Evolutionary conservation across 345 rosid genomes (phyloP).

Genomic region (Litchi chinensis): DNA sequence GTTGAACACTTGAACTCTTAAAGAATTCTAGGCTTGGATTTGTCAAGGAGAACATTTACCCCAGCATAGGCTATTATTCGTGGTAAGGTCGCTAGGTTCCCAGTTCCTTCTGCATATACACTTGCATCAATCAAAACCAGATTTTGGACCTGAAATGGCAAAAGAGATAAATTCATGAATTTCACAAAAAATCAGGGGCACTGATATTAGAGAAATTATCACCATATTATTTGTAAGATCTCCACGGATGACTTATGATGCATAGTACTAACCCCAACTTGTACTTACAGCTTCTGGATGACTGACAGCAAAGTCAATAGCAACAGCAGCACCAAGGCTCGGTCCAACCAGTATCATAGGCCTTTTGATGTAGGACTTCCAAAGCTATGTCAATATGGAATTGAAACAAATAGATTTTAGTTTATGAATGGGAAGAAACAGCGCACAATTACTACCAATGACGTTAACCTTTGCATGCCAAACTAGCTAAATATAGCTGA

Average conservation of each 20-base stretch:
- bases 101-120: conserved; percentile 91
- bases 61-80: conserved; percentile 82
- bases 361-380: conserved; percentile 77
- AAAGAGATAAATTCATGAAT: background rate
- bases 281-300: conserved; percentile 83
- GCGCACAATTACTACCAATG: background rate
- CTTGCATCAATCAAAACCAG: conserved; percentile 89
- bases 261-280: conserved; percentile 11
- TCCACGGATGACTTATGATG: background rate
- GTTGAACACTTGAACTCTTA: too few species aligned
- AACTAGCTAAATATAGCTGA: background rate
- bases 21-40: background rate
- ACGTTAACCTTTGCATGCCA: background rate
- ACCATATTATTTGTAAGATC: background rate
- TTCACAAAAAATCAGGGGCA: background rate
- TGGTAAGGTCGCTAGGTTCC: conserved; percentile 74
- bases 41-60: conserved; percentile 41
- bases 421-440: conserved; percentile 7
- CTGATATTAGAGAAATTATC: background rate
- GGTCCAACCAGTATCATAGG: conserved; percentile 90
- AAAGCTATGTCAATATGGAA: conserved; percentile 50
- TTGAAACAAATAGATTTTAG: conserved; percentile 12
- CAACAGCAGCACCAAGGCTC: conserved; percentile 96
- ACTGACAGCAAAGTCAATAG: conserved; percentile 73
- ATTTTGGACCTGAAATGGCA: conserved; percentile 58